Conservation (phyloP, 176 grass and related monocot species). For the Paspalum vaginatum region DNA sequence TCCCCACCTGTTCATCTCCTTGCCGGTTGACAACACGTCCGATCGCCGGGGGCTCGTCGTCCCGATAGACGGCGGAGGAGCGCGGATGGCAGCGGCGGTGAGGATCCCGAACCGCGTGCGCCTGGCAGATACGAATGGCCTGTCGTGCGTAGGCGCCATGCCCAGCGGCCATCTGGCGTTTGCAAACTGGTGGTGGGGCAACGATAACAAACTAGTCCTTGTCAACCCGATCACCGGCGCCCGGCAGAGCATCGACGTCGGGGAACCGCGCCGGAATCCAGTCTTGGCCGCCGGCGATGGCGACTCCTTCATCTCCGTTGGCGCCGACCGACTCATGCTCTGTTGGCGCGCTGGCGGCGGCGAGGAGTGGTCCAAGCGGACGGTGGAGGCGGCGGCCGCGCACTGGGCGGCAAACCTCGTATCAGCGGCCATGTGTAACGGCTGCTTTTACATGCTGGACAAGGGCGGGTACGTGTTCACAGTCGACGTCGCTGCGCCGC, state of each 20-base stretch:
- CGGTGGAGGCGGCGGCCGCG: background rate
- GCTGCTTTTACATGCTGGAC: slow-evolving; percentile 8
- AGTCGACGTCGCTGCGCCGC: background rate
- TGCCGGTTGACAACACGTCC: background rate
- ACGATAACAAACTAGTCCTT: background rate
- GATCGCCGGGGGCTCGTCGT: slow-evolving; percentile 16
- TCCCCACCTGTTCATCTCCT: slow-evolving; percentile 23
- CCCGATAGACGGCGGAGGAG: background rate
- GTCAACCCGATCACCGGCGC: slow-evolving; percentile 33
- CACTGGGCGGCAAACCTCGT: background rate
- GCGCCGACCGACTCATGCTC: background rate
- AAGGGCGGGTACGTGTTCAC: background rate
- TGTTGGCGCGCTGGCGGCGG: background rate
- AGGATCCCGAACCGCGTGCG: slow-evolving; percentile 2
- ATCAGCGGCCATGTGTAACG: background rate
- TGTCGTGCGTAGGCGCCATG: slow-evolving; percentile 21
- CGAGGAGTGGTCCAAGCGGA: background rate
- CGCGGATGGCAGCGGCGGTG: background rate
- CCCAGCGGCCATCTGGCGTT: background rate
- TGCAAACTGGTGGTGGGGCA: background rate
- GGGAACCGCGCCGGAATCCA: no score
- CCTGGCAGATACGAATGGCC: background rate
- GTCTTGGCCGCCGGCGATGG: background rate
- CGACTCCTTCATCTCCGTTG: background rate
- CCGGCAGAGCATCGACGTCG: background rate